Base-by-base conservation (phyloP, 805 yeast genomes). In the Suhomyces sp. region DNA sequence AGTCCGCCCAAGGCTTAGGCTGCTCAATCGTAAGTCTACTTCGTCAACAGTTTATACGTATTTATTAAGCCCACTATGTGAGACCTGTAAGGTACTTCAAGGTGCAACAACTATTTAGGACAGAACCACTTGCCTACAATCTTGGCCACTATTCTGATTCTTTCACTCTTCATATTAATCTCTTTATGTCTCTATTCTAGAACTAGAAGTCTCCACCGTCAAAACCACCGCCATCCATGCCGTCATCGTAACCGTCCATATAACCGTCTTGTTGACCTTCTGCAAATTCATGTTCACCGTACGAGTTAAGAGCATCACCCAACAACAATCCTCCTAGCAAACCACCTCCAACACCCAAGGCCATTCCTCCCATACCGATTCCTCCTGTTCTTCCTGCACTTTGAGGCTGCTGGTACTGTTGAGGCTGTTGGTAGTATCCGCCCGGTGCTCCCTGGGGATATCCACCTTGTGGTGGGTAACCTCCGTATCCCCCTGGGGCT, bases 301-400 rank as follows among this genome's bases (percentile, higher is more conserved):
- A 64, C 44, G 65, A 65, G 44, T 66, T 65, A 54, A 82, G 58
- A 45, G 79, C 79, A 36, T 76, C 71, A 7, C 78, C 79, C 44
- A 84, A 60, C 57, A 83, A 59, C 68, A 80, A 68, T 45, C 88
- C 89, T 52, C 88, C 89, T 7, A 84, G 61, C 51, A 85, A 65
- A 67, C 90, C 90, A 50, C 76, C 80, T 15, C 77, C 78, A 2
- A 71, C 70, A 54, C 78, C 80, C 67, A 74, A 53, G 27, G 75
- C 76, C 71, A 84, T 78, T 50, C 85, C 86, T 2, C 77, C 75
- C 38, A 78, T 81, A 47, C 76, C 75, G 33, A 78, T 81, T 46
- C 76, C 71, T 6, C 56, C 51, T 5, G 69, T 64, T 13, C 66
- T 77, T 22, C 44, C 27, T 23, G 23, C 31, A 13, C n/a, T 35